Evolutionary conservation across 2,329 filamentous ascomycete genomes (phyloP).

Genomic region (Capronia americana): DNA sequence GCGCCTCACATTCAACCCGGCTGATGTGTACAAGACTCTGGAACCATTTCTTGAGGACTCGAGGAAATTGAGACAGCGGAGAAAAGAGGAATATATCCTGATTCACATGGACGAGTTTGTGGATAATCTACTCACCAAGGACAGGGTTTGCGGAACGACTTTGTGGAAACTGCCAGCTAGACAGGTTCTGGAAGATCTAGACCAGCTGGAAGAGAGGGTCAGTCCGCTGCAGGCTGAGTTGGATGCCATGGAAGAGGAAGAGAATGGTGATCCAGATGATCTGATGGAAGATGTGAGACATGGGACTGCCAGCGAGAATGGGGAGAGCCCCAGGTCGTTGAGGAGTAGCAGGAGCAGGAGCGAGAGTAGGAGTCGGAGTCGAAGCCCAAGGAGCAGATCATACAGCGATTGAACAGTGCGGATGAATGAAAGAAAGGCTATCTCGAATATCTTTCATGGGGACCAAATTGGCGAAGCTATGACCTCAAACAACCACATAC

Average conservation of each 20-base stretch:
- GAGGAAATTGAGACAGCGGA: conserved; percentile 80
- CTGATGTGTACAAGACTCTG: conserved; percentile 77
- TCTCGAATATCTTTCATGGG: neutral
- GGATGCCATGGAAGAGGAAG: conserved; percentile 52
- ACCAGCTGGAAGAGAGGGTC: conserved; percentile 81
- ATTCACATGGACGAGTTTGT: conserved; percentile 91
- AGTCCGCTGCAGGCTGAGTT: conserved; percentile 77
- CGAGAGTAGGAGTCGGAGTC: conserved; percentile 14
- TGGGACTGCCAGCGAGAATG: conserved; percentile 14
- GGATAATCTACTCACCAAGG: conserved; percentile 87
- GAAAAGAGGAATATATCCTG: conserved; percentile 74
- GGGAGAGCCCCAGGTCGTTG: conserved; percentile 22
- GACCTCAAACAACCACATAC: conserved; percentile 22
- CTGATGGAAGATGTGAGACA: conserved; percentile 28
- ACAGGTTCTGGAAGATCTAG: conserved; percentile 84
- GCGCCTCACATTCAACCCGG: conserved; percentile 81
- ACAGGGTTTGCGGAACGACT: conserved; percentile 87
- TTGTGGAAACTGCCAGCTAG: conserved; percentile 89
- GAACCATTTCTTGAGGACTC: conserved; percentile 84
- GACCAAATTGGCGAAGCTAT: neutral
- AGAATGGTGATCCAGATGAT: conserved; percentile 25
- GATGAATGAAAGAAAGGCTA: neutral
- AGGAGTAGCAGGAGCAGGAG: conserved; percentile 32
- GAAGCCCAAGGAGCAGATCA: conserved; percentile 18
- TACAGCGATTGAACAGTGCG: conserved; percentile 31